Conservation (phyloP, 257 asterid species). For the Hygrophila difformis region DNA sequence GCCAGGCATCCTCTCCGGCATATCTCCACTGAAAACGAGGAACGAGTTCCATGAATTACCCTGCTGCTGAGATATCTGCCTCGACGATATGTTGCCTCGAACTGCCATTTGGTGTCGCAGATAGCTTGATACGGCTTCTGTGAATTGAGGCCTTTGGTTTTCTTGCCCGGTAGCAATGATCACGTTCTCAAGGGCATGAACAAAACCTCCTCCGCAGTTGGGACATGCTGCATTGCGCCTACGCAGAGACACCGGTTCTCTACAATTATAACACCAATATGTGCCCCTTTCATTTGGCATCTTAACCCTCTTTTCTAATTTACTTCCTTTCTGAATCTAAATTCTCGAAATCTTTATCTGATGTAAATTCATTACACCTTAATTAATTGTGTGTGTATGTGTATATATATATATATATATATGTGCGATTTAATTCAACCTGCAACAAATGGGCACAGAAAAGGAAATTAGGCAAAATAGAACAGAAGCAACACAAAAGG, state of each 20-base stretch:
- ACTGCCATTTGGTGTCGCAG: slow-evolving; percentile 50
- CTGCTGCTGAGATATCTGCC: slow-evolving; percentile 9
- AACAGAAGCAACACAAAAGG: too few relatives aligned
- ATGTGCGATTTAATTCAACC: too few relatives aligned
- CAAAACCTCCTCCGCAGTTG: slow-evolving; percentile 61
- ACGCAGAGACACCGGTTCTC: slow-evolving; percentile 53
- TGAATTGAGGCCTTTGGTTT: slow-evolving; percentile 57
- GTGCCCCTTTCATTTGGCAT: slow-evolving; percentile 54
- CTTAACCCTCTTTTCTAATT: slow-evolving; percentile 18
- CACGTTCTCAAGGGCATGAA: slow-evolving; percentile 67
- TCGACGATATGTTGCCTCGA: slow-evolving; percentile 27
- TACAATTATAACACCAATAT: slow-evolving; percentile 84
- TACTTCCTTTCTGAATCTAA: not conserved
- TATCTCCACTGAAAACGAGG: too few relatives aligned
- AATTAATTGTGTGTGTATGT: too few relatives aligned
- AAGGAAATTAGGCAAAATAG: too few relatives aligned
- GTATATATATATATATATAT: too few relatives aligned
- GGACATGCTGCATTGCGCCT: slow-evolving; percentile 37
- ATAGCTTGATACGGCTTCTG: slow-evolving; percentile 60
- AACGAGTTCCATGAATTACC: slow-evolving; percentile 72
- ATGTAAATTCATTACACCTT: too few relatives aligned
- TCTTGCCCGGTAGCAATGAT: slow-evolving; percentile 30
- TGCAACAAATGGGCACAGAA: too few relatives aligned
- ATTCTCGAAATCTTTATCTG: too few relatives aligned
- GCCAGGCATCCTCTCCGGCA: slow-evolving; percentile 63